Conservation (phyloP, 129 eudicot genomes). For the Chrysanthemum lavandulifolium region DNA sequence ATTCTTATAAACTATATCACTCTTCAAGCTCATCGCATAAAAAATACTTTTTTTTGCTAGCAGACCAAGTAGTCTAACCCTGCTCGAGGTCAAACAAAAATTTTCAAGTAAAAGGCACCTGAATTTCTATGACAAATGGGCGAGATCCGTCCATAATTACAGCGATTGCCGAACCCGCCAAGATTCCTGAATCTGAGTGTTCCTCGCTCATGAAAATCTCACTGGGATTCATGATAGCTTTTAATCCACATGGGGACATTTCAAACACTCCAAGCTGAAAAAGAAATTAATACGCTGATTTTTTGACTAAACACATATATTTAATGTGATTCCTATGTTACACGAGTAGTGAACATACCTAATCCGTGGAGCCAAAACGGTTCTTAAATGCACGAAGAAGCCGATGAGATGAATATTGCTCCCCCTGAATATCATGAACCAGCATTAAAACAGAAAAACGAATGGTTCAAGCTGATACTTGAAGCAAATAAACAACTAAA, state of each 20-base stretch:
- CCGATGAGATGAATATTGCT: conserved; percentile 77
- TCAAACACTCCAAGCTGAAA: conserved; percentile 86
- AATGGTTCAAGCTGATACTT: neutral
- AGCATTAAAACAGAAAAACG: neutral
- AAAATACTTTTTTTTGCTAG: no score
- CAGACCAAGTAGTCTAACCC: no score
- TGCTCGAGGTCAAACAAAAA: no score
- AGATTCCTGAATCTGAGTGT: no score
- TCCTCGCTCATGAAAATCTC: no score
- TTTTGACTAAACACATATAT: neutral
- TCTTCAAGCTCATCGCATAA: no score
- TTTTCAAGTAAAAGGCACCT: conserved; percentile 39
- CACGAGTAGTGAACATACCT: conserved; percentile 38
- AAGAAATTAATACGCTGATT: neutral
- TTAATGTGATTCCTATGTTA: no score
- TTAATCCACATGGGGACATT: conserved; percentile 79
- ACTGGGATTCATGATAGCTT: no score
- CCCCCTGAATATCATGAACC: conserved; percentile 62
- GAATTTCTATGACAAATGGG: conserved; percentile 76
- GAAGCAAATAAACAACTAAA: neutral
- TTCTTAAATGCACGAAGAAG: conserved; percentile 83
- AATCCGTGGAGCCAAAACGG: conserved; percentile 26
- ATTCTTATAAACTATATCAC: no score
- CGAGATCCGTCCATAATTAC: conserved; percentile 87
- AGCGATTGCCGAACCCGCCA: no score